Percentiles rank a stretch among this genome's conserved stretches.
Evolutionary conservation across 148 eudicot species (phyloP).

Genomic region (Agrostemma githago): DNA sequence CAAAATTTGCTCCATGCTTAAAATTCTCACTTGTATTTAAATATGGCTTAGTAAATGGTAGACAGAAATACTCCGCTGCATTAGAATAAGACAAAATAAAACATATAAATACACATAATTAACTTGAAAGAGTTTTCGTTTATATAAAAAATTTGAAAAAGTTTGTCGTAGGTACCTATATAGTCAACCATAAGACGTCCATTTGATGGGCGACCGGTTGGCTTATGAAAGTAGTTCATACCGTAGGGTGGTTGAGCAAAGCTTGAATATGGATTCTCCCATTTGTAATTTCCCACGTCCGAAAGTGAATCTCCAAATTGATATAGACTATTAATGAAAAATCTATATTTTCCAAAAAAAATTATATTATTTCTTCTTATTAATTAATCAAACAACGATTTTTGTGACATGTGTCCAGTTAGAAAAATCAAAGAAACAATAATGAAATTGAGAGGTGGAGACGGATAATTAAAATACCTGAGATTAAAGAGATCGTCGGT

Average conservation of each 20-base stretch:
- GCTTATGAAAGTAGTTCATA: slow-evolving; percentile 12
- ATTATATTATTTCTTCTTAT: too few relatives aligned
- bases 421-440: too few relatives aligned
- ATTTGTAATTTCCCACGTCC: slow-evolving; percentile 15
- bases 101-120: too few relatives aligned
- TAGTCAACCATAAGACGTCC: slow-evolving; percentile 32
- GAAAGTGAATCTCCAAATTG: slow-evolving; percentile 26
- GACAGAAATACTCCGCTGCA: slow-evolving; percentile 17
- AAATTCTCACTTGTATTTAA: slow-evolving; percentile 22
- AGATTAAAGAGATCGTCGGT: too few relatives aligned
- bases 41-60: slow-evolving; percentile 23
- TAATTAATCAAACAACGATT: too few relatives aligned
- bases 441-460: too few relatives aligned
- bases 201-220: slow-evolving; percentile 29
- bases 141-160: not conserved
- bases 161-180: slow-evolving; percentile 16
- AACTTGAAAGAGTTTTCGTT: too few relatives aligned
- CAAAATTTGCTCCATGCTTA: slow-evolving; percentile 33
- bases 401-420: too few relatives aligned
- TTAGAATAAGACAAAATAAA: not conserved
- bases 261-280: not conserved
- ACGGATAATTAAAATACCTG: too few relatives aligned
- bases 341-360: too few relatives aligned
- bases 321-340: not conserved
- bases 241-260: slow-evolving; percentile 6